phyloP scores from a whole-genome alignment of 495 filamentous ascomycete species.

The Cairneyella variabilis region DNA sequence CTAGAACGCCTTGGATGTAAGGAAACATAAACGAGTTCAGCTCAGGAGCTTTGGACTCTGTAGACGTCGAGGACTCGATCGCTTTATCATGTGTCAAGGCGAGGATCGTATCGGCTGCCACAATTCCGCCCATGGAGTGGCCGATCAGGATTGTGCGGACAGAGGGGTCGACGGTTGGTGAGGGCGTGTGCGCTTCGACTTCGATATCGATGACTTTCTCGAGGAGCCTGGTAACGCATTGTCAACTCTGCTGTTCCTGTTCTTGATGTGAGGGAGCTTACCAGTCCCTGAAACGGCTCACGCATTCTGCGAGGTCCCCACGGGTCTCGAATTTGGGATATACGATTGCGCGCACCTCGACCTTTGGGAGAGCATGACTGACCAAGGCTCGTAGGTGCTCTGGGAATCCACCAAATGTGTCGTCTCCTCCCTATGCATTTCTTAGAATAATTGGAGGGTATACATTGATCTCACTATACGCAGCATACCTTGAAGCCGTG shows the following conservation, averaged over 20 bases:
- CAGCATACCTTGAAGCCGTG: conserved; percentile 82
- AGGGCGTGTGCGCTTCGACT: conserved; percentile 74
- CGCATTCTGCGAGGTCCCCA: conserved; percentile 79
- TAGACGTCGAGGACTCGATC: conserved; percentile 31
- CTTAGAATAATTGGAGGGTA: background rate
- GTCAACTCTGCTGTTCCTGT: conserved; percentile 3
- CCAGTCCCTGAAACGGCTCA: conserved; percentile 83
- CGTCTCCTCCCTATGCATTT: conserved; percentile 67
- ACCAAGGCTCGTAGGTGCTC: conserved; percentile 69
- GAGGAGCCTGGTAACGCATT: conserved; percentile 61
- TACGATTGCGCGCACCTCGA: conserved; percentile 64
- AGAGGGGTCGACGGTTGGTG: conserved; percentile 83
- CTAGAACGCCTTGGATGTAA: conserved; percentile 78
- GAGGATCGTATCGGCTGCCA: conserved; percentile 83
- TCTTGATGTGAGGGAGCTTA: conserved; percentile 27
- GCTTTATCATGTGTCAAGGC: conserved; percentile 33
- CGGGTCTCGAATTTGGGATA: conserved; percentile 93
- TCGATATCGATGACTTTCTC: conserved; percentile 88
- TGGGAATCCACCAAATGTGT: conserved; percentile 80
- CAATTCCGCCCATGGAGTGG: conserved; percentile 96
- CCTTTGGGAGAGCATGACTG: conserved; percentile 64
- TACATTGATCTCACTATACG: background rate
- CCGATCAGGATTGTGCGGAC: conserved; percentile 83
- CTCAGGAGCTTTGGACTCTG: background rate
- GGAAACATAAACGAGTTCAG: conserved; percentile 44